Evolutionary conservation across 2,329 filamentous ascomycete genomes (phyloP), one percentile per base, ranked within the genome.

Genomic region (Ascochyta lentis): DNA sequence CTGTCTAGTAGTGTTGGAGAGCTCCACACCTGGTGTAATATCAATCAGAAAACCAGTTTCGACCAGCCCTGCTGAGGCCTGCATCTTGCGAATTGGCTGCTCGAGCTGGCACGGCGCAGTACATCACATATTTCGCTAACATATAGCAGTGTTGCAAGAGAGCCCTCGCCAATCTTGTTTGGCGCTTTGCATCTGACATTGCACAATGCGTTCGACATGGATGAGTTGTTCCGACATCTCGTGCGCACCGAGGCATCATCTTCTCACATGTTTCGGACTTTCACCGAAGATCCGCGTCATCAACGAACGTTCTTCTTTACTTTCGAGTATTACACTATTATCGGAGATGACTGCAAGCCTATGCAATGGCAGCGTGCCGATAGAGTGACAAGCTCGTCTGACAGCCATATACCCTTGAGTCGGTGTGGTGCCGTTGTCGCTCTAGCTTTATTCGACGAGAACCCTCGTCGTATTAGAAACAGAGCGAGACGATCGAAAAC

Each of bases 241-340:
- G 78, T 86, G 5, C 78, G 81, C 12, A 80, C 82, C 1, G 73
- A 74, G 23, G 65, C 69, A 9, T 75, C 74, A 1, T 75, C 70
- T 24, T 80, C 83, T 8, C 78, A 81, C 53, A 80, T 83, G 74
- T 76, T 82, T 56, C 77, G 83, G 24, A 80, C 82, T n/a, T 85
- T 76, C 48, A 70, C 77, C 15, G 58, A 71, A 2, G 76, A 81
- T 26, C 65, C 74, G 4, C 74, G 82, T 7, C 81, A 80, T 12
- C 84, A 84, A 61, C 77, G 82, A 6, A 83, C 81, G 7, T 86
- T 87, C 68, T 81, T 86, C 60, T 87, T 88, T 67, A 83, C 80
- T 38, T 87, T 88, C 68, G 86, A 88, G 61, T 88, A 87, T 67
- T 87, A 86, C 65, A 88, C 85, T 5, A 78, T 87, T 6, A 80